phyloP scores from a whole-genome alignment of 202 grass and related monocot genomes.

The Zoysia matrella region DNA sequence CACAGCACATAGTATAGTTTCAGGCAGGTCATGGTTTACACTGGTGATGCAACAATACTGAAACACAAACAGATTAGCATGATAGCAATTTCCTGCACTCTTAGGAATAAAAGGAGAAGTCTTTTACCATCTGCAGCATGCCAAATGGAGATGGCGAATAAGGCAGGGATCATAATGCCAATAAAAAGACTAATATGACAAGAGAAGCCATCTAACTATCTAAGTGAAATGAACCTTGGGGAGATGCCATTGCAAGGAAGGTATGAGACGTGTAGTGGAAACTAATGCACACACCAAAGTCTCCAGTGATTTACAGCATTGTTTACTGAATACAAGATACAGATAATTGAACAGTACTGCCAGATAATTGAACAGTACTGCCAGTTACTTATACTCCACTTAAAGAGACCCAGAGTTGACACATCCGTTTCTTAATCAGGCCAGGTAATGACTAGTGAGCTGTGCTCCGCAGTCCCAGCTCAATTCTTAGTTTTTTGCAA shows the following conservation, averaged over 20 bases:
- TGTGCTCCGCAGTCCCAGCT: conserved; percentile 38
- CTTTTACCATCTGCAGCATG: not conserved
- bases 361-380: conserved; percentile 46
- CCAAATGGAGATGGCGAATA: not conserved
- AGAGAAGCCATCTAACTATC: conserved; percentile 11
- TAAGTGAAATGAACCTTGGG: conserved; percentile 28
- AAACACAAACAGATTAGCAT: no score
- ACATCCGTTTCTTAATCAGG: no score
- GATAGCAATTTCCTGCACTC: no score
- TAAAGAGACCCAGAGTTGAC: conserved; percentile 24
- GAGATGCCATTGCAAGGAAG: not conserved
- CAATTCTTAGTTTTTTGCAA: conserved; percentile 12
- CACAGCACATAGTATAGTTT: not conserved
- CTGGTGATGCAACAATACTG: not conserved
- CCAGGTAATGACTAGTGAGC: conserved; percentile 11
- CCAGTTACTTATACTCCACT: conserved; percentile 58
- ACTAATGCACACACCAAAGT: not conserved
- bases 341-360: conserved; percentile 50
- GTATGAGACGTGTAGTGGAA: conserved; percentile 27
- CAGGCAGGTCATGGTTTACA: conserved; percentile 17
- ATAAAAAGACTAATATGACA: conserved; percentile 12
- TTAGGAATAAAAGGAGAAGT: not conserved
- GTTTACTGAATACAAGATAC: conserved; percentile 70
- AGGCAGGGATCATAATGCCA: not conserved
- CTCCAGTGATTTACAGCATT: conserved; percentile 45